Evolutionary conservation across 148 eudicot species (phyloP), one percentile per base, ranked within the genome.

Genomic region (Rhododendron kiyosumense): DNA sequence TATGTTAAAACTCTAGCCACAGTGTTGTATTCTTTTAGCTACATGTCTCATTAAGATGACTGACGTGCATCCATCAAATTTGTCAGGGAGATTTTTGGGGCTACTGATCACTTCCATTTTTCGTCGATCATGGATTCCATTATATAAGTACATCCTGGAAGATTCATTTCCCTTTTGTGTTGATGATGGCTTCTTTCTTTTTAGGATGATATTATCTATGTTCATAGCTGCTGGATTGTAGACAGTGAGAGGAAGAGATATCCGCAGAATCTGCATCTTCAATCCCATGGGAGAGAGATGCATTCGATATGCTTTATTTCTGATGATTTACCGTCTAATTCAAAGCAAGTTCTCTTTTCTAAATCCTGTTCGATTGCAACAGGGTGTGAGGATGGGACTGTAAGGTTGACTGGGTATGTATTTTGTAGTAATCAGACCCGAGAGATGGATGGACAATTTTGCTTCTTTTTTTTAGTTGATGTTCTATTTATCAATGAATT

Each of bases 261-360:
- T 85, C 96, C 94, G 48, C 93, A 84, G 83, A 93, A 93, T 88
- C 88, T 97, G 82, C 98, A 97, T 89, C 86, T 95, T 88, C 98
- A 95, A 82, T 97, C 94, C 88, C 99, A 97, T 91, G 99, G 99
- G 78, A 95, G 95, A 89, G 99, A 97, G 96, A 92, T 95, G 84
- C 99, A 97, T 85, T 92, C 96, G 43, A 63, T 97, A 45, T 92
- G 98, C 88, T 90, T 97, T 90, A 89, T 95, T 65, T 88, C 90
- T 73, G 91, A 88, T 84, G 86, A 83, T 82, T 61, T 87, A 81
- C 76, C 79, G 32, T 87, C 71, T 84, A 69, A 63, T 83, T 52
- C 88, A 74, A 54, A 87, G 48, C 84, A 75, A 78, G 85, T 36
- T 74, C 63, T 65, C 48, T 14, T 59, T 84, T 90, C 93, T 82